phyloP scores from a whole-genome alignment of 1,139 yeast genomes.

The Sugiyamaella grinbergsii region DNA sequence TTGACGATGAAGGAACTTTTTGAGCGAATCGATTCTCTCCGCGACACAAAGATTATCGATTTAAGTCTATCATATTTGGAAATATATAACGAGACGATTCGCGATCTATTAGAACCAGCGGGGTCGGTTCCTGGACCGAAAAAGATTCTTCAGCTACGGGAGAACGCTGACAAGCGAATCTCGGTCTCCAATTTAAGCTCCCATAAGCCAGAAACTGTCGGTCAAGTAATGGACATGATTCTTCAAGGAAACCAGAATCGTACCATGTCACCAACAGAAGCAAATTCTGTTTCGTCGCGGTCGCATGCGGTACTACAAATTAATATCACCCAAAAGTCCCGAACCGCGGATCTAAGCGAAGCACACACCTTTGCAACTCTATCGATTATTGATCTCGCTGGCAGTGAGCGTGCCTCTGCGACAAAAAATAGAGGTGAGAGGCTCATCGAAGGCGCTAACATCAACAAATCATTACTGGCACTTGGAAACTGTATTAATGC shows the following conservation, averaged over 20 bases:
- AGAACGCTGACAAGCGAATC: slow-evolving; percentile 67
- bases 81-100: slow-evolving; percentile 85
- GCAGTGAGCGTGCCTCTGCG: slow-evolving; percentile 91
- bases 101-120: slow-evolving; percentile 60
- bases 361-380: slow-evolving; percentile 76
- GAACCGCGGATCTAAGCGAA: slow-evolving; percentile 65
- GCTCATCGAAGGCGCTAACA: slow-evolving; percentile 87
- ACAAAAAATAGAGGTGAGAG: slow-evolving; percentile 81
- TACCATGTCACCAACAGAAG: slow-evolving; percentile 85
- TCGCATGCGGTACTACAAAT: slow-evolving; percentile 92
- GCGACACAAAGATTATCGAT: slow-evolving; percentile 60
- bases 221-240: slow-evolving; percentile 81
- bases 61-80: slow-evolving; percentile 76
- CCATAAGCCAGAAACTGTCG: slow-evolving; percentile 62
- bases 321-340: slow-evolving; percentile 62
- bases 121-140: slow-evolving; percentile 18
- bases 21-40: slow-evolving; percentile 54
- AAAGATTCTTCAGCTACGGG: slow-evolving; percentile 63
- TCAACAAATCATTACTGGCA: slow-evolving; percentile 82
- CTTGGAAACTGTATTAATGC: slow-evolving; percentile 95
- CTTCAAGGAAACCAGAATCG: slow-evolving; percentile 71
- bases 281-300: slow-evolving; percentile 85
- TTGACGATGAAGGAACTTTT: slow-evolving; percentile 78
- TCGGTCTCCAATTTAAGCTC: slow-evolving; percentile 73
- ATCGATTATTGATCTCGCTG: slow-evolving; percentile 88